Evolutionary conservation across 768 basidiomycete genomes (phyloP).

Genomic region (Calocybe indica): DNA sequence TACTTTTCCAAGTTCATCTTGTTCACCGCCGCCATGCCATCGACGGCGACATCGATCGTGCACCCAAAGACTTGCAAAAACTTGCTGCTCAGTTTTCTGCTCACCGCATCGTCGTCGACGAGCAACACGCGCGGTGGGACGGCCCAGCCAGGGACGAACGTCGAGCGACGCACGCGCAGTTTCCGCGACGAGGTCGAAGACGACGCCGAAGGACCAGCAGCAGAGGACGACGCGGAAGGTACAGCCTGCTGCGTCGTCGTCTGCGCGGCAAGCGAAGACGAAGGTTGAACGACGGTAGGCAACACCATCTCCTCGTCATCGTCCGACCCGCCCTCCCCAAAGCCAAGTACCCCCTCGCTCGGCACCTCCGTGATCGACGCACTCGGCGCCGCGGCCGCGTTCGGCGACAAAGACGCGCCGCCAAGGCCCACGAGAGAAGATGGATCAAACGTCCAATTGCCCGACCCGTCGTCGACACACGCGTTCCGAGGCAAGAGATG

Average conservation of each 20-base stretch:
- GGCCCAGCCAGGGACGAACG: conserved; percentile 87
- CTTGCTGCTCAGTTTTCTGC: conserved; percentile 81
- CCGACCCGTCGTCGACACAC: conserved; percentile 34
- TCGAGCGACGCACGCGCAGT: conserved; percentile 65
- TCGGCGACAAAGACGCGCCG: not conserved
- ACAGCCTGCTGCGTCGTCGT: not conserved
- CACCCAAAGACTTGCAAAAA: conserved; percentile 96
- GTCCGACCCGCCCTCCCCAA: not conserved
- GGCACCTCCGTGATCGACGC: too few species aligned
- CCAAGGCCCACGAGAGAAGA: not conserved
- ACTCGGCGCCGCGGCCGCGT: conserved; percentile 11
- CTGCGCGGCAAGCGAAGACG: not conserved
- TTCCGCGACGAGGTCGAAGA: conserved; percentile 21
- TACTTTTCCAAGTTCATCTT: conserved; percentile 98
- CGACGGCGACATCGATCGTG: conserved; percentile 89
- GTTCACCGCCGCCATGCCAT: conserved; percentile 86
- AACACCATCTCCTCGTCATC: not conserved
- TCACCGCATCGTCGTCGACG: conserved; percentile 95
- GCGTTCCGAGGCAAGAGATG: conserved; percentile 59
- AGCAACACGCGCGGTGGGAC: conserved; percentile 87
- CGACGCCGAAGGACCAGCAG: not conserved
- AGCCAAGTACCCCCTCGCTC: not conserved
- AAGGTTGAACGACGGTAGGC: not conserved
- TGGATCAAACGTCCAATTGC: conserved; percentile 23
- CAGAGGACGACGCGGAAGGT: not conserved